Conservation (phyloP, 768 basidiomycete genomes). For the Mycena vulgaris region DNA sequence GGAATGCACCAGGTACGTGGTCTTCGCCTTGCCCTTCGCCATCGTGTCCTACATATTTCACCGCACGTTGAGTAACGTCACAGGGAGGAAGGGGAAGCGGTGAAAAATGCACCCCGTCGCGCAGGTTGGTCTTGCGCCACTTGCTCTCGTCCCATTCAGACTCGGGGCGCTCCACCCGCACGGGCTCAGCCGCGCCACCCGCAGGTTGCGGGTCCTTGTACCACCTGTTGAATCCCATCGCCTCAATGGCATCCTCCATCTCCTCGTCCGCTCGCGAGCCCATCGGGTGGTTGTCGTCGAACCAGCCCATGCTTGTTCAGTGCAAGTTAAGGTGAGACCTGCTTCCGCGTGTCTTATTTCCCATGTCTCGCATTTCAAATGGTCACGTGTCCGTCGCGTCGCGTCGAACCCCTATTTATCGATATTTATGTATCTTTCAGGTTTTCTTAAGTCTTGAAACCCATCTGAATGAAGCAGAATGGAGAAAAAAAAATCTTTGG, state of each 20-base stretch:
- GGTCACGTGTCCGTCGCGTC: not conserved
- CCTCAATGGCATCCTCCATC: conserved; percentile 25
- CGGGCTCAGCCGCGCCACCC: conserved; percentile 19
- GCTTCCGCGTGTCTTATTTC: not conserved
- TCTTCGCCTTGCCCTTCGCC: conserved; percentile 33
- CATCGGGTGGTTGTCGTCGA: conserved; percentile 35
- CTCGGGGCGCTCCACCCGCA: conserved; percentile 27
- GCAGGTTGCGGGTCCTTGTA: conserved; percentile 31
- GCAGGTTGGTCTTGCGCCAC: conserved; percentile 31
- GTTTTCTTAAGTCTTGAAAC: no score
- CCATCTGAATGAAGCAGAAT: no score
- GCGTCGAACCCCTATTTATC: no score
- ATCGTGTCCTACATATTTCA: conserved; percentile 25
- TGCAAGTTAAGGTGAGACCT: not conserved
- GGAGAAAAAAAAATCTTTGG: no score
- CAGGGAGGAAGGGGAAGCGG: not conserved
- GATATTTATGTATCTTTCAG: no score
- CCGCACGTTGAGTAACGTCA: not conserved
- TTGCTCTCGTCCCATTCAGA: conserved; percentile 34
- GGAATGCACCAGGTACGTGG: conserved; percentile 20
- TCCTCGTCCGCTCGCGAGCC: conserved; percentile 29
- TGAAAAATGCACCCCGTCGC: conserved; percentile 18
- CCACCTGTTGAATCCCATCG: conserved; percentile 33
- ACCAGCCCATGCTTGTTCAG: conserved; percentile 26
- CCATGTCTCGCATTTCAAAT: no score